Evolutionary conservation across 129 eudicot genomes (phyloP).

Genomic region (Helichrysum umbraculigerum): DNA sequence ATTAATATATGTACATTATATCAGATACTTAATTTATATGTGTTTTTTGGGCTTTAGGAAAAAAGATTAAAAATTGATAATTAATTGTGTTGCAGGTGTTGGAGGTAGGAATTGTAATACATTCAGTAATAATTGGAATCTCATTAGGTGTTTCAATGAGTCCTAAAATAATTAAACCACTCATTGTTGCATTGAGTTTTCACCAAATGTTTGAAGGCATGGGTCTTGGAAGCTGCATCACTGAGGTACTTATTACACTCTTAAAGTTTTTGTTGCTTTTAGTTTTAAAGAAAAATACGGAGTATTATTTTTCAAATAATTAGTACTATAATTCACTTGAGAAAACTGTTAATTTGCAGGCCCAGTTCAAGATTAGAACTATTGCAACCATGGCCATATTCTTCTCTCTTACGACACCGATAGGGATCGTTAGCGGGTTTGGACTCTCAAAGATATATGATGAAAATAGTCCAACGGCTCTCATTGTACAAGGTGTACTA

Average conservation of each 20-base stretch:
- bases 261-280: background rate
- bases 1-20: too few species aligned
- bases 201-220: constrained; percentile 63
- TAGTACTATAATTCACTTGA: background rate
- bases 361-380: constrained; percentile 30
- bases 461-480: constrained; percentile 49
- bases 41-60: background rate
- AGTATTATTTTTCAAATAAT: too few species aligned
- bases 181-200: constrained; percentile 49
- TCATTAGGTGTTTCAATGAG: constrained; percentile 44
- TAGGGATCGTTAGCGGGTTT: constrained; percentile 50
- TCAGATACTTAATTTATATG: too few species aligned
- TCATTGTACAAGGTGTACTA: constrained; percentile 51
- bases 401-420: constrained; percentile 51
- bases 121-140: constrained; percentile 52
- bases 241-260: constrained; percentile 32
- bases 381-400: constrained; percentile 35
- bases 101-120: constrained; percentile 50
- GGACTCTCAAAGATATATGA: constrained; percentile 38
- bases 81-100: constrained; percentile 36
- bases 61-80: background rate
- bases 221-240: constrained; percentile 57
- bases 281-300: too few species aligned
- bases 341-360: constrained; percentile 26
- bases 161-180: constrained; percentile 48